These are phyloP conservation scores for Cercophora newfieldiana DNA, from an alignment of 495 filamentous ascomycete genomes.

Conservation along the genomic window DNA sequence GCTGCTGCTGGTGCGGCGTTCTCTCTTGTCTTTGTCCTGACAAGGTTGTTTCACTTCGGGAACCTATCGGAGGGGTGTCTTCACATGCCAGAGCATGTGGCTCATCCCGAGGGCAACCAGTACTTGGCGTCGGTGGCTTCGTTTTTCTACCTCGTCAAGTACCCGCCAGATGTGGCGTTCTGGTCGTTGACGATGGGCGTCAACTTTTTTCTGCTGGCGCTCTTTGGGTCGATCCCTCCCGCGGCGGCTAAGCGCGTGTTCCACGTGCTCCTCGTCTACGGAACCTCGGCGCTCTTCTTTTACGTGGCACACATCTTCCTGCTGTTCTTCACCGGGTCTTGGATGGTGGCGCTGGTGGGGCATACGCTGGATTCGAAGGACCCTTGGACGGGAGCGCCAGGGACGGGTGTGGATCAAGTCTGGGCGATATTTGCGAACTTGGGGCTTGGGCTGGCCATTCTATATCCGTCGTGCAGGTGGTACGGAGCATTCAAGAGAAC, in stretches of 20 bases:
- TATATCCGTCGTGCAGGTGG: slow-evolving; percentile 34
- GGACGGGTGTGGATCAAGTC: slow-evolving; percentile 26
- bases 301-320: slow-evolving; percentile 32
- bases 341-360: slow-evolving; percentile 17
- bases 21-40: slow-evolving; percentile 25
- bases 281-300: slow-evolving; percentile 40
- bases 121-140: slow-evolving; percentile 32
- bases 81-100: slow-evolving; percentile 31
- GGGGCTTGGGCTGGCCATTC: slow-evolving; percentile 19
- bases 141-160: slow-evolving; percentile 42
- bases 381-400: slow-evolving; percentile 9
- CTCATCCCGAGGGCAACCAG: slow-evolving; percentile 22
- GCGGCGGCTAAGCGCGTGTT: slow-evolving; percentile 19
- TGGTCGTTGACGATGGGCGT: slow-evolving; percentile 34
- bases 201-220: slow-evolving; percentile 34
- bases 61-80: slow-evolving; percentile 39
- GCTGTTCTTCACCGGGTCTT: slow-evolving; percentile 14
- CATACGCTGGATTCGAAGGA: slow-evolving; percentile 7
- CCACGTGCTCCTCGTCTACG: slow-evolving; percentile 31
- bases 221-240: slow-evolving; percentile 28
- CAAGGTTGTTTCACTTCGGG: slow-evolving; percentile 31
- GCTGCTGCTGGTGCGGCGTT: slow-evolving; percentile 21
- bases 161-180: slow-evolving; percentile 39
- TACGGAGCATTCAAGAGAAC: slow-evolving; percentile 35
- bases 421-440: slow-evolving; percentile 27